A percentile compares a stretch with the other conserved stretches of the same genome.
Conservation (phyloP, 768 basidiomycete species). For the Suillus tomentosus region DNA sequence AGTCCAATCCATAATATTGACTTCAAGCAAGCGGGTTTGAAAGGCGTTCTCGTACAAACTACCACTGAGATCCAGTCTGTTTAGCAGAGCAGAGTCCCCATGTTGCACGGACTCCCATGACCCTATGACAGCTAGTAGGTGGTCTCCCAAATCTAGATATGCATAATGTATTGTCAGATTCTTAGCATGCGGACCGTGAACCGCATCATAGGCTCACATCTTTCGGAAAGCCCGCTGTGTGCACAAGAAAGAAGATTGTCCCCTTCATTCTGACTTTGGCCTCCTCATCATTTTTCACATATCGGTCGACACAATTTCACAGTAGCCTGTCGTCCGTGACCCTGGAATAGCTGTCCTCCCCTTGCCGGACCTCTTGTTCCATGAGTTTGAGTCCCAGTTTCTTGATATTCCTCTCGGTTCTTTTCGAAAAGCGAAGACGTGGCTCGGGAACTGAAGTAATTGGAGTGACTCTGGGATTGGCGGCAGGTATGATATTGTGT, state of each 20-base stretch:
- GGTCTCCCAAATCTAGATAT: constrained; percentile 75
- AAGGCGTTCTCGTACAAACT: too few species aligned
- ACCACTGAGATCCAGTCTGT: too few species aligned
- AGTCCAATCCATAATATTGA: constrained; percentile 52
- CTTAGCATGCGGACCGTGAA: neutral
- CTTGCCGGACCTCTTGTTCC: too few species aligned
- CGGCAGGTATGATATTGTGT: too few species aligned
- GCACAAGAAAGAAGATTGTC: constrained; percentile 73
- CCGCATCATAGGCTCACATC: constrained; percentile 52
- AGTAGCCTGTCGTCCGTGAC: constrained; percentile 38
- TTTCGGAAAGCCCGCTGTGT: constrained; percentile 86
- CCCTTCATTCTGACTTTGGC: constrained; percentile 35
- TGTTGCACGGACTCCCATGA: too few species aligned
- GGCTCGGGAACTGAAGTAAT: too few species aligned
- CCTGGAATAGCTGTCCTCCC: too few species aligned
- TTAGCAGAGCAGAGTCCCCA: too few species aligned
- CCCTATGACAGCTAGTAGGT: constrained; percentile 54
- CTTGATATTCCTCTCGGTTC: too few species aligned
- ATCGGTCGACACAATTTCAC: constrained; percentile 76
- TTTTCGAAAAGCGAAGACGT: too few species aligned
- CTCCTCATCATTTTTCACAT: constrained; percentile 39
- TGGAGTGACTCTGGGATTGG: too few species aligned
- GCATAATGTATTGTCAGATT: neutral
- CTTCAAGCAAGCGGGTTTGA: neutral
- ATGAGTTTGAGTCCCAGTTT: too few species aligned